These are phyloP conservation scores for Hypoxylon sp. DNA, from an alignment of 2,329 filamentous ascomycete genomes.

Conservation along the genomic window DNA sequence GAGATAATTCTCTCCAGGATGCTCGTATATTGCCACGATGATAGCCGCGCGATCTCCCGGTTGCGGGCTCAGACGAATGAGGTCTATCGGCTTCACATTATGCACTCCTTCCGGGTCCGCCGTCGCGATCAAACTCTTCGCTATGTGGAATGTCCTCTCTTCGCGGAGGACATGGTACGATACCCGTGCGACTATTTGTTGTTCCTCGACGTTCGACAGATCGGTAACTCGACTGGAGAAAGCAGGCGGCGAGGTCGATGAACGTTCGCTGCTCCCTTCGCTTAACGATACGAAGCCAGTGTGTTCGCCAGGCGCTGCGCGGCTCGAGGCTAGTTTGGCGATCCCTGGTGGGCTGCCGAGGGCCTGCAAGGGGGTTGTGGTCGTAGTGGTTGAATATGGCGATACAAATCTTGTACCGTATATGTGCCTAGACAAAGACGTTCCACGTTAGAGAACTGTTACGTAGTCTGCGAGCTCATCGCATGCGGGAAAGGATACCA, in stretches of 20 bases:
- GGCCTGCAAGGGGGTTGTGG: conserved; percentile 61
- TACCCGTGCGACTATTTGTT: conserved; percentile 80
- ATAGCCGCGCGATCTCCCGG: conserved; percentile 78
- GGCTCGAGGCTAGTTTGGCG: conserved; percentile 58
- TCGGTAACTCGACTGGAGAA: conserved; percentile 58
- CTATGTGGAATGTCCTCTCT: conserved; percentile 88
- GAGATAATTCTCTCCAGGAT: conserved; percentile 80
- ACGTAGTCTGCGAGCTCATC: conserved; percentile 26
- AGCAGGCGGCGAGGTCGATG: conserved; percentile 53
- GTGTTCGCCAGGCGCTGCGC: conserved; percentile 59
- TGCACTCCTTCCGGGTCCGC: conserved; percentile 80
- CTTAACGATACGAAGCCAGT: conserved; percentile 54
- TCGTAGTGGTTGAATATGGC: conserved; percentile 61
- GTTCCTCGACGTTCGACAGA: conserved; percentile 68
- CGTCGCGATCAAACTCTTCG: conserved; percentile 76
- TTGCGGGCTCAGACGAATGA: conserved; percentile 76
- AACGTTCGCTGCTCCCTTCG: conserved; percentile 57
- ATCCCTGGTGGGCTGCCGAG: conserved; percentile 60
- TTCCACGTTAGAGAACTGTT: conserved; percentile 38
- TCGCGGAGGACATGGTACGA: conserved; percentile 86
- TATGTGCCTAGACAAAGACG: conserved; percentile 67
- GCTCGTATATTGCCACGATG: conserved; percentile 83
- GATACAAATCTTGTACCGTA: conserved; percentile 72
- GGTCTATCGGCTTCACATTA: conserved; percentile 83
- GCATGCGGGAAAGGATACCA: conserved; percentile 66